Base-by-base conservation (phyloP, 192 early-diverging fungal genomes). In the Umbelopsis ramanniana region DNA sequence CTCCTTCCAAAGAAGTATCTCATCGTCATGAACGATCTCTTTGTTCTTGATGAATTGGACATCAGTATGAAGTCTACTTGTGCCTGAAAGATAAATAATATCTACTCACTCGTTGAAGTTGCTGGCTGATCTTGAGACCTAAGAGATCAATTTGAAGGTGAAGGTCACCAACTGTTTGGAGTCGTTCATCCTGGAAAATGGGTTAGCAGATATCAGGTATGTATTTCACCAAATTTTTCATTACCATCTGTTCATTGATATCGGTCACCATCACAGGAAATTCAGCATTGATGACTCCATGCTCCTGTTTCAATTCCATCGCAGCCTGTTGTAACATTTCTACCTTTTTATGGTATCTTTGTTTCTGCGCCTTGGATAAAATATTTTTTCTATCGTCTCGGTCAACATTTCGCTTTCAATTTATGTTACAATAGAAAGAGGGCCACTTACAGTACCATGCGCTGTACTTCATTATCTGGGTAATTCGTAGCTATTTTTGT, bases 311-410 rank as follows among this genome's bases (percentile, higher is more conserved):
- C 29, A 63, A 35, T 14, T 63, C 19, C 33, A n/a, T 17, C 14
- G 35, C 17, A 5, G 11, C 10, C 2, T 63, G 24, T 14, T 63
- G 57, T 33, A 63, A 26, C 26, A 12, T 6, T 17, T 63, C 29
- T 15, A 63, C 12, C 35, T 63, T 63, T 35, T 29, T 37, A 3
- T 63, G 26, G 17, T 63, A 63, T 63, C 57, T 11, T 4, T 63
- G 29, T 63, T 63, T 63, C 14, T 63, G 57, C n/a, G 57, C 33
- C n/a, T 63, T 63, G 17, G 57, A 35, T 3, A 63, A 35, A 15
- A 63, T 63, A 17, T 63, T 29, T 37, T 63, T 63, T 19, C 57
- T 63, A 17, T n/a, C 15, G 6, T 15, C 6, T 1, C 1, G 1
- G 57, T 15, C 6, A 26, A 38, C 0, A 35, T 38, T 19, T 7